Base-by-base conservation (phyloP, 1,139 yeast species). In the Debaryomyces psychrophilus region DNA sequence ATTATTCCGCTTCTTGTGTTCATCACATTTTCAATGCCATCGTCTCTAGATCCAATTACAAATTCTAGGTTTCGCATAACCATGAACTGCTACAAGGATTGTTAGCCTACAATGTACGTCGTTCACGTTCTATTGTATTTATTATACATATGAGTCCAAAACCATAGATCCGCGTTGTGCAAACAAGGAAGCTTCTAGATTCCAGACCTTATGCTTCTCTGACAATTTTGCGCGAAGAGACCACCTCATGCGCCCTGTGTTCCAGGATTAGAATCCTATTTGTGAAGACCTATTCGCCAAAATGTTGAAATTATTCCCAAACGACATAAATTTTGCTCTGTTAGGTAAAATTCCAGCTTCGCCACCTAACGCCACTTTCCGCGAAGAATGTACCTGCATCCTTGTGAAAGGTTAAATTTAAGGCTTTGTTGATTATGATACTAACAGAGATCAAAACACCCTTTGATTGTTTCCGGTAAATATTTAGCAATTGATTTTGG, bases 361-460 rank as follows among this genome's bases (percentile, higher is more conserved):
- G 41, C 41, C 41, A 38, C 41, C 41, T 20, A 28, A 12, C 26
- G 36, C 36, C 36, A 33, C 36, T 11, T 15, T 15, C 23, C 36
- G 36, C 31, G 15, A n/a, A 28, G 12, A 17, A 27, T 27, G 41
- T 37, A 37, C 41, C 41, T 37, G 41, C 41, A 38, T 37, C 26
- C 40, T 37, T 37, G 40, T 22, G 23, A 37, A 37, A 25, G 31
- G 41, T 15, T 18, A 11, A 28, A 18, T 28, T 37, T 29, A 8
- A 36, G 11, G 31, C 29, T 14, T 37, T 14, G n/a, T 31, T 37
- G 8, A 22, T n/a, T 14, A 9, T 28, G 4, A n/a, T 17, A 26
- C 7, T 18, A 38, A 18, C 41, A 38, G 41, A 11, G 41, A 38
- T 38, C 41, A 38, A 38, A 38, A 38, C 41, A 11, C 25, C n/a